Conservation (phyloP, 164 flowering plant genomes). For the Litsea cubeba region DNA sequence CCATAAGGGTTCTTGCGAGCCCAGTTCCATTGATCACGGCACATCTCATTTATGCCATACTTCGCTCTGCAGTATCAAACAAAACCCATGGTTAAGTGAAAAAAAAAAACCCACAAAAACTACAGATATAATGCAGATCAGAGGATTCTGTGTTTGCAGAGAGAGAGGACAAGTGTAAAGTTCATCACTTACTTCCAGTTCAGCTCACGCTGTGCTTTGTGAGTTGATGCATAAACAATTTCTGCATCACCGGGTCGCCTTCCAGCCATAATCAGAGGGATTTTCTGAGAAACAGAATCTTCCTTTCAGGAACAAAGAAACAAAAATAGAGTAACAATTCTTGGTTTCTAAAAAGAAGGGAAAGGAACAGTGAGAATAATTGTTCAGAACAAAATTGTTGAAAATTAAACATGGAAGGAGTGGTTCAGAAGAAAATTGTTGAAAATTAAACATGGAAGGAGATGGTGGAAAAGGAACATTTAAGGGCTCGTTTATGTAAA, state of each 20-base stretch:
- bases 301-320: background rate
- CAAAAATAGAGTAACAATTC: background rate
- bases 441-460: background rate
- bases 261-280: slow-evolving; percentile 71
- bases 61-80: slow-evolving; percentile 54
- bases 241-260: slow-evolving; percentile 96
- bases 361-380: background rate
- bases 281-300: slow-evolving; percentile 50
- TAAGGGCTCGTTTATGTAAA: no score
- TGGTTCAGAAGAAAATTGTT: background rate
- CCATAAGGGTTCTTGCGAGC: slow-evolving; percentile 93
- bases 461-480: background rate
- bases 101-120: no score
- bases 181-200: slow-evolving; percentile 73
- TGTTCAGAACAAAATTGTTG: background rate
- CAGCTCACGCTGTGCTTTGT: slow-evolving; percentile 75
- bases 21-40: slow-evolving; percentile 94
- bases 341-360: background rate
- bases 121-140: no score
- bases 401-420: background rate
- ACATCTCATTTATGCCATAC: slow-evolving; percentile 83
- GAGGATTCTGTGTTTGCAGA: no score
- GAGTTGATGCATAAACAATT: slow-evolving; percentile 74
- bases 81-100: no score
- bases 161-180: background rate